phyloP scores from a whole-genome alignment of 192 early-diverging fungal genomes.

The Coemansia sp. region DNA sequence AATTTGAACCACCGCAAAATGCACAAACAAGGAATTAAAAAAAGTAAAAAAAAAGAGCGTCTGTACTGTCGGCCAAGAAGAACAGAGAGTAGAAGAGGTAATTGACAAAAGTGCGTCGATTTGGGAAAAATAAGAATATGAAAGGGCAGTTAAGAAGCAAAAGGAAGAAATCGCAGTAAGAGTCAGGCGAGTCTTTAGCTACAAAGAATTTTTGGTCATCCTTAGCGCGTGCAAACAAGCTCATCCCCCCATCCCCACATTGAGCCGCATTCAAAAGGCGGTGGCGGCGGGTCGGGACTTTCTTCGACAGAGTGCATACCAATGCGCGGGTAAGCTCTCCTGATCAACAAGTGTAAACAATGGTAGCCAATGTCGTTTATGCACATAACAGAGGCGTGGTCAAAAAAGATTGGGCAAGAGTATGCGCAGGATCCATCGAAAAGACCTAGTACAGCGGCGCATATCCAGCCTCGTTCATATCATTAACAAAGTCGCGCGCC shows the following conservation, averaged over 20 bases:
- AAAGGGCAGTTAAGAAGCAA: not conserved
- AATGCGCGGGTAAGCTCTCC: not conserved
- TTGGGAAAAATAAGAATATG: slow-evolving; percentile 6
- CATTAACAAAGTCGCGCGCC: slow-evolving; percentile 38
- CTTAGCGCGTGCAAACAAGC: not conserved
- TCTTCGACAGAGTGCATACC: not conserved
- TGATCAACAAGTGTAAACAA: slow-evolving; percentile 6
- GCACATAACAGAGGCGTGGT: slow-evolving; percentile 6
- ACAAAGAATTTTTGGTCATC: not conserved
- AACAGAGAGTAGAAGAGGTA: not conserved
- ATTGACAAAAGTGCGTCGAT: not conserved
- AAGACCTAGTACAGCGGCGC: slow-evolving; percentile 24
- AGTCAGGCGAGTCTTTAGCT: not conserved
- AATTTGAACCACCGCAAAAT: slow-evolving; percentile 1
- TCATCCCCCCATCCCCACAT: slow-evolving; percentile 1
- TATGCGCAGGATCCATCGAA: slow-evolving; percentile 5
- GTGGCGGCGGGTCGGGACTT: slow-evolving; percentile 4
- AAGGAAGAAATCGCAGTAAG: slow-evolving; percentile 6
- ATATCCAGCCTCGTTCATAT: slow-evolving; percentile 46
- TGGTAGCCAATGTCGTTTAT: slow-evolving; percentile 8
- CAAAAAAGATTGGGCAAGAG: not conserved
- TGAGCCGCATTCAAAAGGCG: not conserved
- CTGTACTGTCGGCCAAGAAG: not conserved
- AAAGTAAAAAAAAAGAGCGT: not conserved
- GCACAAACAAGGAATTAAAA: not conserved